Base-by-base conservation (phyloP, 805 yeast species). In the Monosporozyma aquatica region DNA sequence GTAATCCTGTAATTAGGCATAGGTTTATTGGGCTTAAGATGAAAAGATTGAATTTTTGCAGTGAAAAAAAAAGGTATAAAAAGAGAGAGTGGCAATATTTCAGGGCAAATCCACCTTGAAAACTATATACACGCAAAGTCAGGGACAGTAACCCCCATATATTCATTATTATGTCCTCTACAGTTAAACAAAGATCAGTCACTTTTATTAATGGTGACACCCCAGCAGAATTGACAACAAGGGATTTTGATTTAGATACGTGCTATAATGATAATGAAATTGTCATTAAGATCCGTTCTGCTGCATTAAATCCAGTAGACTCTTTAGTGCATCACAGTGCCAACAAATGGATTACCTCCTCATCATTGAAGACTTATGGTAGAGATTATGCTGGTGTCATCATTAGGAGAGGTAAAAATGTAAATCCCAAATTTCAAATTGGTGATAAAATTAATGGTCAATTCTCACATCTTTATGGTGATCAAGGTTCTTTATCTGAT, bases 401-500 rank as follows among this genome's bases (percentile, higher is more conserved):
- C 26, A 54, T 59, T 13, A 53, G 44, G 40, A 49, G 30, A 3
- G 66, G 66, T 40, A 34, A 32, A 13, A 44, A 52, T 42, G 40
- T 47, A 5, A 46, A 46, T 21, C 35, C 48, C 6, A 22, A 23
- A 22, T 48, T 45, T 46, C 14, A 47, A 18, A 43, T 54, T 10
- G 64, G 61, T n/a, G 62, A 55, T 28, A 48, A 48, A 22, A 60
- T 61, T 7, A 47, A 44, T 35, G 66, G 66, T 24, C 23, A 37
- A 18, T 54, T 46, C 33, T 47, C 43, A 10, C 59, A 52, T 14
- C 0, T 53, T 2, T 61, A 40, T 20, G 50, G 58, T 9, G 38
- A 37, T 6, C 53, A 49, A 23, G 81, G 80, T 24, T 49, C 81
- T 1, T 50, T 70, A n/a, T 47, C 68, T 3, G 74, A 76, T 47